Conservation (phyloP, 768 basidiomycete genomes). For the Pleurotus citrinopileatus region DNA sequence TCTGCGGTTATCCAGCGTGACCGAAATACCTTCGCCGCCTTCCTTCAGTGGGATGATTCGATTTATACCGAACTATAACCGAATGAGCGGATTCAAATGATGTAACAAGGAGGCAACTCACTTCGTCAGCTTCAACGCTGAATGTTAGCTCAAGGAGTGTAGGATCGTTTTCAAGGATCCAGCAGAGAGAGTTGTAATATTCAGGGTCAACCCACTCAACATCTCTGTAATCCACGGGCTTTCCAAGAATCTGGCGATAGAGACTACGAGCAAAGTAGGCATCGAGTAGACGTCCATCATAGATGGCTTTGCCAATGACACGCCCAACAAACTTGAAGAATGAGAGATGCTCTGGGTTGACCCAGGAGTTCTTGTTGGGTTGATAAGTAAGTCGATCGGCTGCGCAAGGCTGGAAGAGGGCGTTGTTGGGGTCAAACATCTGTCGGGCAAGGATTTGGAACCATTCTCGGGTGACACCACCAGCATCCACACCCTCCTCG, state of each 20-base stretch:
- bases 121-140: constrained; percentile 95
- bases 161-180: constrained; percentile 98
- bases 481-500: constrained; percentile 98
- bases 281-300: constrained; percentile 92
- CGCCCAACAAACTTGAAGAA: constrained; percentile 99
- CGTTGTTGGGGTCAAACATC: constrained; percentile 99
- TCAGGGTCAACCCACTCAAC: constrained; percentile 98
- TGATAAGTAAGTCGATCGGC: constrained; percentile 95
- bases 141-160: constrained; percentile 86
- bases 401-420: constrained; percentile 96
- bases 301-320: constrained; percentile 96
- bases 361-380: constrained; percentile 89
- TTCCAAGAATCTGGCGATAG: constrained; percentile 92
- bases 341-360: constrained; percentile 92
- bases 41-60: constrained; percentile 86
- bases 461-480: constrained; percentile 98
- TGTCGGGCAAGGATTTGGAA: constrained; percentile 97
- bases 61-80: constrained; percentile 79
- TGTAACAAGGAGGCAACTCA: constrained; percentile 28
- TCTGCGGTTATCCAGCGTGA: constrained; percentile 94
- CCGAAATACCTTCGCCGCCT: constrained; percentile 77
- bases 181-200: constrained; percentile 96
- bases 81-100: constrained; percentile 12
- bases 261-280: constrained; percentile 97
- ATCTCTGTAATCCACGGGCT: constrained; percentile 93